Evolutionary conservation across 2,329 filamentous ascomycete genomes (phyloP).

Genomic region (Neopestalotiopsis sp.): DNA sequence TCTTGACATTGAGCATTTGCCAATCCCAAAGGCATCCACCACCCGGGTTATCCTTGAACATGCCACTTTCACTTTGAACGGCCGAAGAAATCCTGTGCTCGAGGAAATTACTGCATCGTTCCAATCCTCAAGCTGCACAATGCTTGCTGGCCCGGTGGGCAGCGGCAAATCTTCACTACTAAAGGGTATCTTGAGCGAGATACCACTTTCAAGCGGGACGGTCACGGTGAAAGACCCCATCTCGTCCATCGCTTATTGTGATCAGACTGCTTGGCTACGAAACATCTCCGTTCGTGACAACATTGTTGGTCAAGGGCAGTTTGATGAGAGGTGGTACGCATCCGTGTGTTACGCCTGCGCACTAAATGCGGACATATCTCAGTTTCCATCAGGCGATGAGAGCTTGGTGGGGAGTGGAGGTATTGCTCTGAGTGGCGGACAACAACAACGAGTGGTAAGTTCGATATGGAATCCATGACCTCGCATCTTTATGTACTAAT

Average conservation of each 20-base stretch:
- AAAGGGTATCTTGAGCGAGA: conserved; percentile 45
- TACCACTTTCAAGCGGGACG: conserved; percentile 27
- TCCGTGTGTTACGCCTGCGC: neutral
- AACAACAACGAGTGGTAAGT: conserved; percentile 36
- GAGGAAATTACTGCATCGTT: neutral
- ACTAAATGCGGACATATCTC: neutral
- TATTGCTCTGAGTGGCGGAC: conserved; percentile 35
- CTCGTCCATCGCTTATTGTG: conserved; percentile 41
- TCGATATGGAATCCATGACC: conserved; percentile 11
- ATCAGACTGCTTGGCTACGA: conserved; percentile 42
- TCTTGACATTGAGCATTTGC: neutral
- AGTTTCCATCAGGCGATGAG: neutral
- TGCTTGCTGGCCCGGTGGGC: conserved; percentile 49
- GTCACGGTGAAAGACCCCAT: conserved; percentile 24
- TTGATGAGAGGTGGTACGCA: conserved; percentile 10
- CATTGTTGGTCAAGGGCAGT: conserved; percentile 26
- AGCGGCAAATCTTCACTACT: conserved; percentile 52
- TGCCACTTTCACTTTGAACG: neutral
- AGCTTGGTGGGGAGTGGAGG: conserved; percentile 27
- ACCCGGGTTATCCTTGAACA: neutral
- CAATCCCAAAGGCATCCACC: neutral
- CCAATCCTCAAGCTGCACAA: conserved; percentile 32
- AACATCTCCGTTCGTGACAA: conserved; percentile 40
- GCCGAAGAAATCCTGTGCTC: neutral
- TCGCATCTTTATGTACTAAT: neutral